Percentiles rank a stretch among this genome's conserved stretches.
Evolutionary conservation across 1,284 basidiomycete species (phyloP).

Genomic region (Puccinia hordei): DNA sequence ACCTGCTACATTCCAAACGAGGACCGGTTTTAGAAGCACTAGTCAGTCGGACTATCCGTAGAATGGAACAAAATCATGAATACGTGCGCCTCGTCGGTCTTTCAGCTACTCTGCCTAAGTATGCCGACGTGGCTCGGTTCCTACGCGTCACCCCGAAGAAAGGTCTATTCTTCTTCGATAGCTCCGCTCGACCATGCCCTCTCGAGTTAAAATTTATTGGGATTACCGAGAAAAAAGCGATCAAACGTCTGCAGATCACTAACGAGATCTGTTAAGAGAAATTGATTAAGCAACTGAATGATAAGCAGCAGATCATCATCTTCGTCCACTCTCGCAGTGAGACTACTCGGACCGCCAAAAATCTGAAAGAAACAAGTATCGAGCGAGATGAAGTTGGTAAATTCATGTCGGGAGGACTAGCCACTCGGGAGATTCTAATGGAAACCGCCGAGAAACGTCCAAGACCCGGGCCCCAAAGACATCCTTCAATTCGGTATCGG

Average conservation of each 20-base stretch:
- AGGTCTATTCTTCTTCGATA: conserved; percentile 96
- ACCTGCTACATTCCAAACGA: conserved; percentile 94
- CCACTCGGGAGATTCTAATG: conserved; percentile 80
- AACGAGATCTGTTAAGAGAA: conserved; percentile 99
- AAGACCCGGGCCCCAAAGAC: conserved; percentile 82
- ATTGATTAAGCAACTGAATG: conserved; percentile 62
- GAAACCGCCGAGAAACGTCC: conserved; percentile 81
- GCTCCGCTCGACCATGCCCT: conserved; percentile 87
- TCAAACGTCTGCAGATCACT: conserved; percentile 96
- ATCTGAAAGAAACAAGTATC: conserved; percentile 89
- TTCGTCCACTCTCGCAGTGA: conserved; percentile 99
- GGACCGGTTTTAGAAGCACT: conserved; percentile 95
- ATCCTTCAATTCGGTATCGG: conserved; percentile 94
- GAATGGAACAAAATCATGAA: conserved; percentile 91
- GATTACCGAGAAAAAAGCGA: conserved; percentile 98
- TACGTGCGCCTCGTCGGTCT: conserved; percentile 92
- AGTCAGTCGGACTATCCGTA: conserved; percentile 83
- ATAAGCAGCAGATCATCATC: conserved; percentile 79
- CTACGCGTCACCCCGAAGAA: conserved; percentile 88
- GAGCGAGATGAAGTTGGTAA: conserved; percentile 94
- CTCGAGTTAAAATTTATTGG: conserved; percentile 97
- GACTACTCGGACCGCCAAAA: conserved; percentile 94
- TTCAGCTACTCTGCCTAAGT: conserved; percentile 95
- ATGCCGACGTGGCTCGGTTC: conserved; percentile 97
- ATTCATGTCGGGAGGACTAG: conserved; percentile 88